Evolutionary conservation across 441 rosid species (phyloP).

Genomic region (Lepidium campestre): DNA sequence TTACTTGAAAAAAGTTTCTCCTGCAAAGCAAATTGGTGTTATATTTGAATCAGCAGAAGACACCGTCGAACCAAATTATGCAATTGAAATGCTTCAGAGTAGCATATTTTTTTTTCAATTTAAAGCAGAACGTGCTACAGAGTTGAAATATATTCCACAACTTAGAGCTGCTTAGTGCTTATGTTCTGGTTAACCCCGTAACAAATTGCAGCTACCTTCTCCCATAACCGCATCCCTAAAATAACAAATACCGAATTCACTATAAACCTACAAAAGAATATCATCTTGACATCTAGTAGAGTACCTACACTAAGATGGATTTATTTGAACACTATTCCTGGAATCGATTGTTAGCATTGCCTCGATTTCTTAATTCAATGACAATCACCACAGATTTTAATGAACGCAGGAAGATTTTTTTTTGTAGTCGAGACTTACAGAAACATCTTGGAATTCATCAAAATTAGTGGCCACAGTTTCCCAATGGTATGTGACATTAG

Average conservation of each 20-base stretch:
- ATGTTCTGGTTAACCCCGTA: not conserved
- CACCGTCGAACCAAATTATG: not conserved
- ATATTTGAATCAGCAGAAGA: not conserved
- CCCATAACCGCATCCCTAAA: not conserved
- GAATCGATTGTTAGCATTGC: not conserved
- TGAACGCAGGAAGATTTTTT: not conserved
- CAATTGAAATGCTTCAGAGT: not conserved
- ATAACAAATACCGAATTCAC: not conserved
- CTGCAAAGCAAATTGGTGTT: constrained; percentile 39
- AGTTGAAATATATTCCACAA: not conserved
- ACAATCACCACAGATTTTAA: not conserved
- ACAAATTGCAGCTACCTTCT: not conserved
- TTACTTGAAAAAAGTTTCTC: constrained; percentile 80
- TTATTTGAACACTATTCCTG: not conserved
- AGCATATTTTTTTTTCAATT: not conserved
- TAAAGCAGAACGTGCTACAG: not conserved
- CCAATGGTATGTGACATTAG: constrained; percentile 70
- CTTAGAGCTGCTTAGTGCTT: not conserved
- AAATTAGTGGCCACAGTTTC: constrained; percentile 95
- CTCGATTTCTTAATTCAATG: not conserved
- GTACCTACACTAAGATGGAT: too few species aligned
- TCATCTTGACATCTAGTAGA: too few species aligned
- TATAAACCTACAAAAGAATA: too few species aligned
- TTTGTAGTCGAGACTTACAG: constrained; percentile 52
- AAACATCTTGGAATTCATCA: constrained; percentile 92